phyloP scores from a whole-genome alignment of 257 asterid species.

The Solanum piurae region DNA sequence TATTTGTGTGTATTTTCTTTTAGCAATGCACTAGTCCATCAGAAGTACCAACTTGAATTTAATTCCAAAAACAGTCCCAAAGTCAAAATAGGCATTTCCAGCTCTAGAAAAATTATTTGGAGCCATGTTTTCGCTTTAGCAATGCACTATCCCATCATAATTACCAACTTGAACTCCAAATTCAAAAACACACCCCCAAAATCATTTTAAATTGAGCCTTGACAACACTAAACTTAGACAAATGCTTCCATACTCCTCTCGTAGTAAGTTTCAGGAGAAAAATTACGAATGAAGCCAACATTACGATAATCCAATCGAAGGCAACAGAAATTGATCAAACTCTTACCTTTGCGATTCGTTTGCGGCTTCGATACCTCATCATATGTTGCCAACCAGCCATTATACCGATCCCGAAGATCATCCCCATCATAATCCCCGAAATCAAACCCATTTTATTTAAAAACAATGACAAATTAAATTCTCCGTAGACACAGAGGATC shows the following conservation, averaged over 20 bases:
- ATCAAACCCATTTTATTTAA: conserved; percentile 3
- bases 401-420: background rate
- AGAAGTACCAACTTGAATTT: background rate
- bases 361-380: conserved; percentile 4
- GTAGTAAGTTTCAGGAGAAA: background rate
- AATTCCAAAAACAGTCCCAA: background rate
- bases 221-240: background rate
- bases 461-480: background rate
- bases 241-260: background rate
- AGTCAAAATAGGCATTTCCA: too few species aligned
- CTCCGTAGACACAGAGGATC: background rate
- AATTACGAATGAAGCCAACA: background rate
- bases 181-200: background rate
- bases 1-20: background rate
- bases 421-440: conserved; percentile 8
- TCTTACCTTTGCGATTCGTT: conserved; percentile 2
- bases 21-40: background rate
- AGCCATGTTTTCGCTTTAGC: background rate
- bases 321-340: background rate
- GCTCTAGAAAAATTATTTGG: background rate
- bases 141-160: background rate
- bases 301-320: background rate
- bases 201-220: background rate
- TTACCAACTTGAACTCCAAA: background rate
- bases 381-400: conserved; percentile 8